Conservation (phyloP, 345 rosid genomes). For the Dipteronia sinensis region DNA sequence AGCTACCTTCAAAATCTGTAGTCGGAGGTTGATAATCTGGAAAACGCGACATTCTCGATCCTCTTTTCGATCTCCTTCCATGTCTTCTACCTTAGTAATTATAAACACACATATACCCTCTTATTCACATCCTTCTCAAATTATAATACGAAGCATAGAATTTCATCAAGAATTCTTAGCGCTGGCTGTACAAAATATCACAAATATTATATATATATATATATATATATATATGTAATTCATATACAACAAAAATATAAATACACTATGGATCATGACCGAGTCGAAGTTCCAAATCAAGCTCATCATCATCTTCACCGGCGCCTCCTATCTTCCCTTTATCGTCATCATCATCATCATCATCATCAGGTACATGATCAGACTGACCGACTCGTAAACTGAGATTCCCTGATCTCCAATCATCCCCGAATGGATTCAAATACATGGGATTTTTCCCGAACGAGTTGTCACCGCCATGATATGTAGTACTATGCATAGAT, state of each 20-base stretch:
- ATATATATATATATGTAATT: background rate
- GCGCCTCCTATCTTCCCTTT: slow-evolving; percentile 22
- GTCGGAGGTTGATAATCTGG: background rate
- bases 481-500: slow-evolving; percentile 17
- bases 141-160: slow-evolving; percentile 16
- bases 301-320: slow-evolving; percentile 53
- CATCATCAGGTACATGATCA: slow-evolving; percentile 24
- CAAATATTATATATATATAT: slow-evolving; percentile 8
- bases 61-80: background rate
- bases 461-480: slow-evolving; percentile 29
- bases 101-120: slow-evolving; percentile 1
- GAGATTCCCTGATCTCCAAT: slow-evolving; percentile 42
- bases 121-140: slow-evolving; percentile 4
- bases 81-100: slow-evolving; percentile 11
- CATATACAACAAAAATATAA: background rate
- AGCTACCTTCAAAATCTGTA: slow-evolving; percentile 18
- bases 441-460: slow-evolving; percentile 26
- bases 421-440: slow-evolving; percentile 31
- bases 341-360: slow-evolving; percentile 8
- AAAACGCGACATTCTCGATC: background rate
- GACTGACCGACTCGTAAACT: slow-evolving; percentile 58
- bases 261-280: slow-evolving; percentile 48
- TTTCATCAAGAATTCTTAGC: slow-evolving; percentile 18
- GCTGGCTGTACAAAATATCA: slow-evolving; percentile 19
- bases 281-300: slow-evolving; percentile 94